Percentiles rank a stretch among this genome's conserved stretches.
Evolutionary conservation across 2,329 filamentous ascomycete species (phyloP).

Genomic region (Volutella citrinella): DNA sequence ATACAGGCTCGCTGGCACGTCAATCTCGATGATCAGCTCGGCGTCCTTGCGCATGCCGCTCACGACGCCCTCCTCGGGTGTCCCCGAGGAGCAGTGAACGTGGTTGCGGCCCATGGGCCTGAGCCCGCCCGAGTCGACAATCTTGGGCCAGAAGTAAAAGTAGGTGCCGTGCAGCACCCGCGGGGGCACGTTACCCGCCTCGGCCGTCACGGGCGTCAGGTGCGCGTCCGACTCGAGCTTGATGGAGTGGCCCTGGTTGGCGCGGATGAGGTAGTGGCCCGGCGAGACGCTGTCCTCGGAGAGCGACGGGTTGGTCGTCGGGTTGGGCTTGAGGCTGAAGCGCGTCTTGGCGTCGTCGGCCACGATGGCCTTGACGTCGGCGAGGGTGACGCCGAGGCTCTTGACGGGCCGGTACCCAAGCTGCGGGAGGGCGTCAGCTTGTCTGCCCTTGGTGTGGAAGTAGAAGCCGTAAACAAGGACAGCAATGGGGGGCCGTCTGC

Average conservation of each 20-base stretch:
- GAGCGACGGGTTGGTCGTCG: slow-evolving; percentile 21
- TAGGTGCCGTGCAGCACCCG: slow-evolving; percentile 86
- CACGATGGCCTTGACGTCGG: slow-evolving; percentile 70
- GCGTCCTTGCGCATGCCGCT: slow-evolving; percentile 79
- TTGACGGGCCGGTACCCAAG: too few species aligned
- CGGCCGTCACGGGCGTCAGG: slow-evolving; percentile 64
- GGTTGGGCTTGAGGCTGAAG: slow-evolving; percentile 69
- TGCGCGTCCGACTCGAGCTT: slow-evolving; percentile 68
- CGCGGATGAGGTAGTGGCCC: slow-evolving; percentile 79
- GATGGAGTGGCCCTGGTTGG: slow-evolving; percentile 92
- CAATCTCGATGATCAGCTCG: slow-evolving; percentile 74
- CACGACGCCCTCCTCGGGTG: slow-evolving; percentile 61
- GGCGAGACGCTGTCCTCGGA: slow-evolving; percentile 43
- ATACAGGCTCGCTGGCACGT: slow-evolving; percentile 64
- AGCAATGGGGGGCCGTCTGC: too few species aligned
- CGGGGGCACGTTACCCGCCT: slow-evolving; percentile 56
- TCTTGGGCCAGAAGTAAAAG: slow-evolving; percentile 72
- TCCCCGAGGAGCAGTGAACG: slow-evolving; percentile 81
- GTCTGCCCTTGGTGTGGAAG: too few species aligned
- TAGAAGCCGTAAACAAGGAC: too few species aligned
- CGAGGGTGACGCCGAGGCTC: slow-evolving; percentile 68
- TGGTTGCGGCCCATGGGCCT: slow-evolving; percentile 81
- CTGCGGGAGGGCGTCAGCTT: too few species aligned
- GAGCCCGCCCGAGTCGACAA: slow-evolving; percentile 74
- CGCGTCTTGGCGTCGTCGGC: slow-evolving; percentile 83